Conservation (phyloP, 805 yeast genomes). For the Cyberlindnera xylosilytica region DNA sequence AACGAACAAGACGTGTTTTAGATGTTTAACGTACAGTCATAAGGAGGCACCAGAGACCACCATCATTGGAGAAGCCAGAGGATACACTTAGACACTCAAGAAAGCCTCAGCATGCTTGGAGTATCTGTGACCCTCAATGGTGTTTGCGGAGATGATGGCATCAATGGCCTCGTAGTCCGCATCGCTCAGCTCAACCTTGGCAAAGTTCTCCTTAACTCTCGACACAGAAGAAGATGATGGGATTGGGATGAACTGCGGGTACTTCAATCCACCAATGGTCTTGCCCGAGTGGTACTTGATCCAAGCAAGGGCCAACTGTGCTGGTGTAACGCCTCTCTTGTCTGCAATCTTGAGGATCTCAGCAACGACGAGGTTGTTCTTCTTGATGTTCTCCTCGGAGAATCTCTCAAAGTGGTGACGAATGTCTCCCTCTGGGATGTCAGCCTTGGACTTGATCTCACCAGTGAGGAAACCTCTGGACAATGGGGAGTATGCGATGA, state of each 20-base stretch:
- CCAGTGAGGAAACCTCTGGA: conserved; percentile 80
- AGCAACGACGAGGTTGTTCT: conserved; percentile 52
- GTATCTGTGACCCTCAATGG: conserved; percentile 58
- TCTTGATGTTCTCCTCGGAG: conserved; percentile 48
- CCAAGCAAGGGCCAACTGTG: conserved; percentile 76
- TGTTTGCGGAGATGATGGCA: conserved; percentile 38
- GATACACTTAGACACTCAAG: too few species aligned
- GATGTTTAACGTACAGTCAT: too few species aligned
- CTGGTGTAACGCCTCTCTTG: conserved; percentile 42
- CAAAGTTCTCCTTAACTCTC: conserved; percentile 62
- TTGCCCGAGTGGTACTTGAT: conserved; percentile 39
- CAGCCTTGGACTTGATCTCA: conserved; percentile 39
- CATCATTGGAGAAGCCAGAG: too few species aligned
- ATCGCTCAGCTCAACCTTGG: conserved; percentile 45
- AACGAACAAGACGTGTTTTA: too few species aligned
- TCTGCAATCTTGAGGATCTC: conserved; percentile 51
- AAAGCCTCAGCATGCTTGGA: conserved; percentile 26
- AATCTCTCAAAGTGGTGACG: conserved; percentile 55
- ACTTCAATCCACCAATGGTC: conserved; percentile 27
- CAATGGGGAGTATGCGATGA: conserved; percentile 81
- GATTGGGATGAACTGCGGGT: conserved; percentile 67
- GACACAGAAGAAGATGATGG: conserved; percentile 67
- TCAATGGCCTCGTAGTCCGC: conserved; percentile 46
- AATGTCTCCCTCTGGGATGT: conserved; percentile 55
- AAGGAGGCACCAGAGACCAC: too few species aligned